phyloP scores from a whole-genome alignment of 2,329 filamentous ascomycete genomes.

The Claviceps sp. region DNA sequence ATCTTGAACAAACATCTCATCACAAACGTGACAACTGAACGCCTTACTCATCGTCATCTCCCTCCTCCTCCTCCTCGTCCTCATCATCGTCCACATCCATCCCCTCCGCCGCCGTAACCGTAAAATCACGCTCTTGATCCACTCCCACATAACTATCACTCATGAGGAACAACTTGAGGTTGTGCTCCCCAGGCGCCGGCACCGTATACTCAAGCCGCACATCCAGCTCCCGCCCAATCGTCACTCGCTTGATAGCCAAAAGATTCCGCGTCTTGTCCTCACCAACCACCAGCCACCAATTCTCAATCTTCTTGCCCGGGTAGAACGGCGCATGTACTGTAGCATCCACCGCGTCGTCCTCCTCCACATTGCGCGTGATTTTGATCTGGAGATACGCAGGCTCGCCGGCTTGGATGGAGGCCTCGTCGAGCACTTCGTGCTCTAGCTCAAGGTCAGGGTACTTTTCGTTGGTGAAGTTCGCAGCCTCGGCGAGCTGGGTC shows the following conservation, averaged over 20 bases:
- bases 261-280: constrained; percentile 81
- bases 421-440: constrained; percentile 71
- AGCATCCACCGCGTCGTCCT: constrained; percentile 56
- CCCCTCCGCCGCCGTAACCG: constrained; percentile 72
- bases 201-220: constrained; percentile 80
- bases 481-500: constrained; percentile 74
- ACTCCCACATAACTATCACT: constrained; percentile 95
- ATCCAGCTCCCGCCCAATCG: constrained; percentile 65
- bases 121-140: constrained; percentile 87
- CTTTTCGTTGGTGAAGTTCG: constrained; percentile 87
- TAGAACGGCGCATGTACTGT: constrained; percentile 94
- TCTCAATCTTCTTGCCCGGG: constrained; percentile 82
- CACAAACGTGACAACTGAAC: background rate
- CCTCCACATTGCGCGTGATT: constrained; percentile 69
- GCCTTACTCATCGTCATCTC: constrained; percentile 33
- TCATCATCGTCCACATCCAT: constrained; percentile 82
- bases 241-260: constrained; percentile 88
- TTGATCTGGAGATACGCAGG: constrained; percentile 73
- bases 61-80: constrained; percentile 46
- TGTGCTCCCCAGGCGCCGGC: constrained; percentile 68
- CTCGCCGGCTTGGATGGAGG: constrained; percentile 65
- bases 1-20: background rate
- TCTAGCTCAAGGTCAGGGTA: constrained; percentile 92
- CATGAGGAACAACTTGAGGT: constrained; percentile 87
- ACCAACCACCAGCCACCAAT: constrained; percentile 96